These are phyloP conservation scores for Camelina hispida DNA, from an alignment of 345 rosid genomes.

Conservation along the genomic window DNA sequence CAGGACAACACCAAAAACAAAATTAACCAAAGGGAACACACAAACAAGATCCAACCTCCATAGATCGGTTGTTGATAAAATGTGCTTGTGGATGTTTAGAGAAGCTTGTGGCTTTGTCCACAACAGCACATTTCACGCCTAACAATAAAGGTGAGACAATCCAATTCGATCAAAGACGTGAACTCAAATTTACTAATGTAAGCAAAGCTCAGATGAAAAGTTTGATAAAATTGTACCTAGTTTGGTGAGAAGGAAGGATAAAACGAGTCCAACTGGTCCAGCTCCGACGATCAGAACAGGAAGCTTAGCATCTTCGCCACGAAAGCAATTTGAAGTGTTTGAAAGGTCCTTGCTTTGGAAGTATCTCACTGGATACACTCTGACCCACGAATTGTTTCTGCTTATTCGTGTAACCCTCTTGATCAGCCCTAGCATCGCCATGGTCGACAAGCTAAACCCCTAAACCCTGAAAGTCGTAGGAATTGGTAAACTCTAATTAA, in stretches of 20 bases:
- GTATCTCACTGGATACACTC: constrained; percentile 39
- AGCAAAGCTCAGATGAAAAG: background rate
- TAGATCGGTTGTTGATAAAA: constrained; percentile 91
- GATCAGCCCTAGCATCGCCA: constrained; percentile 58
- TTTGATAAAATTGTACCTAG: constrained; percentile 51
- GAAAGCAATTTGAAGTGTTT: constrained; percentile 22
- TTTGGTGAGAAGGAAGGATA: constrained; percentile 81
- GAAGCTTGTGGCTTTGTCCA: constrained; percentile 76
- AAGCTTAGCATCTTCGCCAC: constrained; percentile 50
- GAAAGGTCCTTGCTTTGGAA: constrained; percentile 52
- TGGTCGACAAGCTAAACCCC: constrained; percentile 30
- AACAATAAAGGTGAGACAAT: constrained; percentile 29
- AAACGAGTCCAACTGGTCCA: constrained; percentile 93
- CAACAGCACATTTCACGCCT: constrained; percentile 75
- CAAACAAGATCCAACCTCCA: constrained; percentile 70
- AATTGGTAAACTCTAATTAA: background rate
- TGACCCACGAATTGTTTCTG: constrained; percentile 43
- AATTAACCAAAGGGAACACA: constrained; percentile 3
- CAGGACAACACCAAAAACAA: background rate
- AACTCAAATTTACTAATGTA: background rate
- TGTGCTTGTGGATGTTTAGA: constrained; percentile 93
- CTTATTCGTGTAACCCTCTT: constrained; percentile 47
- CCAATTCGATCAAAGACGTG: constrained; percentile 9
- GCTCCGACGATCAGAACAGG: constrained; percentile 95
- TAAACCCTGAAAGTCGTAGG: background rate